These are phyloP conservation scores for Nephelium lappaceum DNA, from an alignment of 345 rosid species.

Conservation along the genomic window DNA sequence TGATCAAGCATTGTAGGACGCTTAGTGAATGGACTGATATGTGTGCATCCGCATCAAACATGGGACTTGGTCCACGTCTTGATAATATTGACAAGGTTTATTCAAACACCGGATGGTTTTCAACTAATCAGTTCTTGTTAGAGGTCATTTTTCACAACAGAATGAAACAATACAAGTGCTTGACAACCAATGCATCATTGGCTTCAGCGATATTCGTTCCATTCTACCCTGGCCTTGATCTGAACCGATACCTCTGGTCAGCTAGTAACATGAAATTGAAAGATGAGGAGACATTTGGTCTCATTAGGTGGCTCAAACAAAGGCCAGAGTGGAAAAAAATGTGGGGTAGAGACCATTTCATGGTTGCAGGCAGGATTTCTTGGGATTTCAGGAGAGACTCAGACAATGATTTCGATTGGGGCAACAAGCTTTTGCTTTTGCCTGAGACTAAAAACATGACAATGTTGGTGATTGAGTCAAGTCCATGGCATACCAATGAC, in stretches of 20 bases:
- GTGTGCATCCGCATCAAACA: conserved; percentile 58
- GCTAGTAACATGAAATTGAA: conserved; percentile 40
- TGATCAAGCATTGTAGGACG: conserved; percentile 61
- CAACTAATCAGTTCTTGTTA: conserved; percentile 71
- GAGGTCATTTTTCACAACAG: conserved; percentile 82
- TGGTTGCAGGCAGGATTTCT: conserved; percentile 80
- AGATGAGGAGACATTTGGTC: conserved; percentile 54
- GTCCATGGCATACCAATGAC: conserved; percentile 71
- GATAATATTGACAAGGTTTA: conserved; percentile 40
- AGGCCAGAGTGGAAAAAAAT: conserved; percentile 71
- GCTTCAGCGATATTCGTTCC: conserved; percentile 83
- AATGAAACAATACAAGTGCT: conserved; percentile 75
- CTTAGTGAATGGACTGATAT: conserved; percentile 60
- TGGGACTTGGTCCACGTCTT: conserved; percentile 61
- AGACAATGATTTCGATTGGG: conserved; percentile 58
- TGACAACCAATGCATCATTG: conserved; percentile 60
- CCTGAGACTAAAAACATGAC: conserved; percentile 79
- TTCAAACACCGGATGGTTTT: conserved; percentile 60
- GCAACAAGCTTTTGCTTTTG: conserved; percentile 66
- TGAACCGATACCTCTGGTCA: conserved; percentile 68
- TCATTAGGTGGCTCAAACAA: conserved; percentile 61
- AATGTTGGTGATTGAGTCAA: conserved; percentile 68
- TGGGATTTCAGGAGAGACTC: conserved; percentile 85
- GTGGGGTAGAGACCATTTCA: conserved; percentile 76
- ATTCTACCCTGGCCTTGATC: conserved; percentile 77